Evolutionary conservation across 495 filamentous ascomycete species (phyloP).

Genomic region (Talaromyces thailandensis): DNA sequence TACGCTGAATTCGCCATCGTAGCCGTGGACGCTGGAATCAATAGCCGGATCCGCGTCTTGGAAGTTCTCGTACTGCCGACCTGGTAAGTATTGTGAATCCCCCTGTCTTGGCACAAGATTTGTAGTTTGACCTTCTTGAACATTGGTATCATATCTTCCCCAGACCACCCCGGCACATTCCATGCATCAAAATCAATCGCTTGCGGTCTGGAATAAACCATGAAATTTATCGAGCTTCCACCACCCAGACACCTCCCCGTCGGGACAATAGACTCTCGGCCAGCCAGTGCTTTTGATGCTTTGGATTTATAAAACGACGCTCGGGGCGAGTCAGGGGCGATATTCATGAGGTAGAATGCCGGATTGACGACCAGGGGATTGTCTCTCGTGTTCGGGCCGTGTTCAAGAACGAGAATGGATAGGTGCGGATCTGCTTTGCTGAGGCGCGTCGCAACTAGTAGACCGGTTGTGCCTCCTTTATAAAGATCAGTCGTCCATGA

Average conservation of each 20-base stretch:
- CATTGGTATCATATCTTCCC: constrained; percentile 40
- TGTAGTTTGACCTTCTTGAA: constrained; percentile 36
- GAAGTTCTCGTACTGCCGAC: background rate
- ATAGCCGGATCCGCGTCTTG: constrained; percentile 3
- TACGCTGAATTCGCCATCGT: constrained; percentile 39
- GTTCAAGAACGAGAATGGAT: constrained; percentile 7
- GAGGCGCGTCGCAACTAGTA: constrained; percentile 7
- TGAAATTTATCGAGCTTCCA: constrained; percentile 51
- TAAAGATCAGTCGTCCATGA: background rate
- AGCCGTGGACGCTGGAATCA: constrained; percentile 29
- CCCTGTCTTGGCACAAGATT: background rate
- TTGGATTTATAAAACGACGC: constrained; percentile 11
- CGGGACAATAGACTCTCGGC: constrained; percentile 38
- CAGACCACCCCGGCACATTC: constrained; percentile 42
- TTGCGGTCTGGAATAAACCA: constrained; percentile 42
- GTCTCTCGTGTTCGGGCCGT: constrained; percentile 4
- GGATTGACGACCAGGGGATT: constrained; percentile 7
- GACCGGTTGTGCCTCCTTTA: constrained; percentile 8
- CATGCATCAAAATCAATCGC: constrained; percentile 42
- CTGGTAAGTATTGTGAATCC: background rate
- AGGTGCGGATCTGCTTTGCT: constrained; percentile 7
- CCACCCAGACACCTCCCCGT: constrained; percentile 49
- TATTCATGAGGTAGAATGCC: constrained; percentile 5
- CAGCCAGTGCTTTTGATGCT: constrained; percentile 28
- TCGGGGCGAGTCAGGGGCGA: constrained; percentile 3